phyloP scores from a whole-genome alignment of 805 yeast species.

The Candida nitratophila region DNA sequence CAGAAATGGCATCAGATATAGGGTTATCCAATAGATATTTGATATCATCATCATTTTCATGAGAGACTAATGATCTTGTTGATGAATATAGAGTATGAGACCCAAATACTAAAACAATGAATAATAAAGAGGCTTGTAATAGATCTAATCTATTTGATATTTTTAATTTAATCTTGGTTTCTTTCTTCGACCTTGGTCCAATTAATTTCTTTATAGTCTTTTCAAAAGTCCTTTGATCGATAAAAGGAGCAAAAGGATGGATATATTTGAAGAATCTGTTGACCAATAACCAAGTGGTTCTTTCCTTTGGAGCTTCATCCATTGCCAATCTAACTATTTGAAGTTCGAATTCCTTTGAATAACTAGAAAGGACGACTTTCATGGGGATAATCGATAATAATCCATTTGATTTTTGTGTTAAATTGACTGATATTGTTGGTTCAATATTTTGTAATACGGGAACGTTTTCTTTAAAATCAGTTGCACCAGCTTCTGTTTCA shows the following conservation, averaged over 20 bases:
- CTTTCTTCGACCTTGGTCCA: constrained; percentile 25
- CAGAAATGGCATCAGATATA: constrained; percentile 29
- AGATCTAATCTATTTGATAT: constrained; percentile 34
- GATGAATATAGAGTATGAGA: constrained; percentile 28
- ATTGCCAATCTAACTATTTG: constrained; percentile 4
- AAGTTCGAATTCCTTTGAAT: constrained; percentile 22
- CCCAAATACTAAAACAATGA: constrained; percentile 34
- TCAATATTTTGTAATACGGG: neutral
- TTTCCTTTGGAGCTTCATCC: constrained; percentile 29
- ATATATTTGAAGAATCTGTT: constrained; percentile 34
- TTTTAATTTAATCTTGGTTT: constrained; percentile 21
- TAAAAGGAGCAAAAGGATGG: constrained; percentile 42
- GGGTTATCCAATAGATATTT: constrained; percentile 32
- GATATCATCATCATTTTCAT: constrained; percentile 18
- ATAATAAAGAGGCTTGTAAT: constrained; percentile 31
- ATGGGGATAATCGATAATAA: constrained; percentile 3
- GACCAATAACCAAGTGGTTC: constrained; percentile 33
- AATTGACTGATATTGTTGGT: neutral
- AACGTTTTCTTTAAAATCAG: neutral
- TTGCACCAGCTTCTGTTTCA: neutral
- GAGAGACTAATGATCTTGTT: constrained; percentile 20
- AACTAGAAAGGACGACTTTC: constrained; percentile 15
- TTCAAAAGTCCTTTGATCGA: constrained; percentile 32
- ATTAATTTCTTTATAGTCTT: constrained; percentile 25
- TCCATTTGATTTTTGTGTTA: neutral